Conservation (phyloP, 2,329 filamentous ascomycete species). For the Hypoxylon sp. region DNA sequence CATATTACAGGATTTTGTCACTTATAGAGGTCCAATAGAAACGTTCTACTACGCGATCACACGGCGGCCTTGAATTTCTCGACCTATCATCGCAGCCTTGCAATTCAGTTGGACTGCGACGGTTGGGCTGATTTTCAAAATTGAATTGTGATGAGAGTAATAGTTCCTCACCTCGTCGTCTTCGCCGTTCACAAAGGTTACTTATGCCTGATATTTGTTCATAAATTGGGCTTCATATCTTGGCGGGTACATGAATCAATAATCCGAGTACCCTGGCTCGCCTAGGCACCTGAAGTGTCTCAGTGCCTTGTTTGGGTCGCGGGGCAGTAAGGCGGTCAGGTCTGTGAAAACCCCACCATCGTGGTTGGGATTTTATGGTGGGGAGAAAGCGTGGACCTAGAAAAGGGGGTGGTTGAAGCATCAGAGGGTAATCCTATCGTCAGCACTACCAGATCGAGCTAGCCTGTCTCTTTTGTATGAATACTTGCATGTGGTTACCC, state of each 20-base stretch:
- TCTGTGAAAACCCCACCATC: constrained; percentile 31
- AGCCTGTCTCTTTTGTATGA: background rate
- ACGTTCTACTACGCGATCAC: background rate
- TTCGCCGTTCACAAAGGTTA: constrained; percentile 8
- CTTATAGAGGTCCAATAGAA: background rate
- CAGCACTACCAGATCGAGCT: background rate
- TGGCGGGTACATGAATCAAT: background rate
- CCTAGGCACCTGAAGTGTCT: constrained; percentile 1
- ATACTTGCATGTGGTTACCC: background rate
- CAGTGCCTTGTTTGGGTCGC: background rate
- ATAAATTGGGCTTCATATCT: constrained; percentile 4
- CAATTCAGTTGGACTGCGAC: background rate
- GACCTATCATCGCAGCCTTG: background rate
- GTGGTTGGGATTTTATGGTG: constrained; percentile 32
- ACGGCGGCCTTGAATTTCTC: background rate
- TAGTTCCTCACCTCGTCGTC: background rate
- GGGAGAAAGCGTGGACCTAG: constrained; percentile 25
- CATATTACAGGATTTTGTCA: background rate
- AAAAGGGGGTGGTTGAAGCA: constrained; percentile 10
- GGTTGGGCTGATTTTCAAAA: background rate
- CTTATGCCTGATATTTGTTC: constrained; percentile 4
- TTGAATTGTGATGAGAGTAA: background rate
- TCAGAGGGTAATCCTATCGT: constrained; percentile 14
- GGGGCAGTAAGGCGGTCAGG: constrained; percentile 31
- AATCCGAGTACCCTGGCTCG: constrained; percentile 6